These are phyloP conservation scores for Quercus berberidifolia DNA, from an alignment of 306 rosid species.

Conservation along the genomic window DNA sequence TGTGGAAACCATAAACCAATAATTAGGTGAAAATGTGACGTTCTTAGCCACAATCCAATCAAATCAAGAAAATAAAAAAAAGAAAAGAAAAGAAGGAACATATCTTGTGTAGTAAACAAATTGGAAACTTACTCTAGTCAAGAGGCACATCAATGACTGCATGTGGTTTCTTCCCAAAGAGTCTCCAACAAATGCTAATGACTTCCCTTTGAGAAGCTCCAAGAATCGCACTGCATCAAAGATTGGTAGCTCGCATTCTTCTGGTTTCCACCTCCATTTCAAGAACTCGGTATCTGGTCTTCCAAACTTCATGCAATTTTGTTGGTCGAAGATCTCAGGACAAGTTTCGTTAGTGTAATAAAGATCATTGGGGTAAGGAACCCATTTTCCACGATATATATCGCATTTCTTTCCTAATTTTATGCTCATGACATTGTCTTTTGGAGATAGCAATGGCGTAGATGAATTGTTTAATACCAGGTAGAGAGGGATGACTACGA, in stretches of 20 bases:
- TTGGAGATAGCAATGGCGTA: conserved; percentile 18
- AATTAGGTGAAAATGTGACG: no score
- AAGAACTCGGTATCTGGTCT: conserved; percentile 63
- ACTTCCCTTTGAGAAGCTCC: conserved; percentile 62
- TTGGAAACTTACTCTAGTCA: conserved; percentile 29
- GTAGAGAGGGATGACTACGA: conserved; percentile 34
- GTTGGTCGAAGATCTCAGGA: conserved; percentile 52
- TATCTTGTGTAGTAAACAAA: no score
- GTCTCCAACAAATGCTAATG: conserved; percentile 79
- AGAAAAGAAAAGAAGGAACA: no score
- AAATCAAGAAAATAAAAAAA: no score
- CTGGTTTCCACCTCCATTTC: conserved; percentile 89
- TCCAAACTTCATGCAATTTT: conserved; percentile 83
- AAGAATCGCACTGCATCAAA: conserved; percentile 70
- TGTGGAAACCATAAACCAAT: no score
- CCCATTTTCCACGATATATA: conserved; percentile 67
- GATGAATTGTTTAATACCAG: conserved; percentile 18
- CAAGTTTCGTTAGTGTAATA: conserved; percentile 64
- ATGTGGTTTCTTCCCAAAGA: conserved; percentile 81
- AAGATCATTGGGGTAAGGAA: conserved; percentile 43
- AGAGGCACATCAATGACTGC: conserved; percentile 77
- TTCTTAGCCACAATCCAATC: no score
- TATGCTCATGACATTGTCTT: conserved; percentile 1
- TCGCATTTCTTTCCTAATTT: conserved; percentile 36
- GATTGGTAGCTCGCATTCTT: conserved; percentile 69